A percentile compares a stretch with the other conserved stretches of the same genome.
These are phyloP conservation scores for Prototheca cutis DNA, from an alignment of 163 green algal species.

Conservation along the genomic window DNA sequence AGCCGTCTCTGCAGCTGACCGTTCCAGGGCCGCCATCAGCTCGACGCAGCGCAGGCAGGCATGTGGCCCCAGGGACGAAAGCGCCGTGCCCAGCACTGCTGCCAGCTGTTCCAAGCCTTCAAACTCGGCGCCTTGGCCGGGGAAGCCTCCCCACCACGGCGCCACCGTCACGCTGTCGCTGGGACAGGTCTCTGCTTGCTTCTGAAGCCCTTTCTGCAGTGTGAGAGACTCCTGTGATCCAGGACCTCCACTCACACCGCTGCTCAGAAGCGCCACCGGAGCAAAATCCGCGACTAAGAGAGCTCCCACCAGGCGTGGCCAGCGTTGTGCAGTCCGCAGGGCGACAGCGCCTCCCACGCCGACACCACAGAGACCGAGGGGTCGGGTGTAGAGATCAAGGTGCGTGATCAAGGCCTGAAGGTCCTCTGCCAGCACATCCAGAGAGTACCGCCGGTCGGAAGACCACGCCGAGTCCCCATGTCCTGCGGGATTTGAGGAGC, in stretches of 20 bases:
- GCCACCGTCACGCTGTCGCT: conserved; percentile 9
- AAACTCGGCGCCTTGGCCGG: conserved; percentile 11
- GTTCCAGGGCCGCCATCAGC: neutral
- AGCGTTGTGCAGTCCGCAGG: conserved; percentile 9
- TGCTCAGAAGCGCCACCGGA: no score
- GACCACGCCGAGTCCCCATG: conserved; percentile 24
- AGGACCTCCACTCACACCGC: no score
- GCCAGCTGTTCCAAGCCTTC: conserved; percentile 8
- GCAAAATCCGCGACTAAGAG: conserved; percentile 19
- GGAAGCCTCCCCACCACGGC: conserved; percentile 13
- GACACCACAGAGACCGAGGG: conserved; percentile 22
- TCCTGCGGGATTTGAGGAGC: no score
- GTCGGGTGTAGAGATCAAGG: conserved; percentile 27
- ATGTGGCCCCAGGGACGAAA: conserved; percentile 7
- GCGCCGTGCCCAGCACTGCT: conserved; percentile 8
- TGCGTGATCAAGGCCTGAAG: conserved; percentile 25
- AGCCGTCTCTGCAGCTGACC: neutral
- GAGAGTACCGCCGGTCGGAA: conserved; percentile 10
- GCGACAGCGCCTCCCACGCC: conserved; percentile 23
- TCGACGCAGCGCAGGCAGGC: neutral
- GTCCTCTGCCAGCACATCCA: conserved; percentile 21
- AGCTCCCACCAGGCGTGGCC: conserved; percentile 17
- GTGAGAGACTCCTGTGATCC: no score
- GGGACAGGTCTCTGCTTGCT: no score
- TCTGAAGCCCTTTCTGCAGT: neutral